Base-by-base conservation (phyloP, 257 asterid species). In the Lycium barbarum region DNA sequence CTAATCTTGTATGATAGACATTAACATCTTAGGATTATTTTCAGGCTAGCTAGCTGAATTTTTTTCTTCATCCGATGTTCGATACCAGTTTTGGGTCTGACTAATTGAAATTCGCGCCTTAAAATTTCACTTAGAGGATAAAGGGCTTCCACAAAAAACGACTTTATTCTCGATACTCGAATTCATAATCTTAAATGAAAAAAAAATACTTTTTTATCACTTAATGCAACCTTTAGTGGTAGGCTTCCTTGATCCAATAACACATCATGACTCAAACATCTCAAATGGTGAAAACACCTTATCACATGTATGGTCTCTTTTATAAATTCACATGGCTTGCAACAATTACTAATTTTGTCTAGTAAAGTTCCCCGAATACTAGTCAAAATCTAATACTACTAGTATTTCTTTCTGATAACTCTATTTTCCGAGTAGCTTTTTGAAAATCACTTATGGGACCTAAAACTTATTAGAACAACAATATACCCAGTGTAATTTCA, bases 61-160 rank as follows among this genome's bases (percentile, higher is more conserved):
- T 12, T 66, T 66, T 2, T 66, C n/a, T 3, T 0, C 33, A 4
- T 12, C 6, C 7, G 0, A 6, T 3, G 0, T 36, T 68, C 15
- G 6, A 12, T 36, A 36, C 0, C 3, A 14, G 38, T 68, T 68
- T 3, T 1, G 0, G 0, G 0, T 0, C 7, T 1, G 3, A 68
- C 7, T 68, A 14, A 14, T 36, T 68, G 1, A 0, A 68, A 36
- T 0, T 3, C 3, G 2, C 1, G 4, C 13, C 6, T 67, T 0
- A 35, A 67, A 35, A 35, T 6, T 66, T 14, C 2, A 14, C 10
- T 7, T 67, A 2, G 0, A 68, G 3, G 1, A 15, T 67, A 35
- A 35, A 35, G 0, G 0, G 0, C 10, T 0, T 0, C 1, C 3
- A 1, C 12, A 0, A 3, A 55, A 35, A 0, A 14, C 1, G 38